phyloP scores from a whole-genome alignment of 768 basidiomycete species.

The Tubosaeta brunneosetosa region DNA sequence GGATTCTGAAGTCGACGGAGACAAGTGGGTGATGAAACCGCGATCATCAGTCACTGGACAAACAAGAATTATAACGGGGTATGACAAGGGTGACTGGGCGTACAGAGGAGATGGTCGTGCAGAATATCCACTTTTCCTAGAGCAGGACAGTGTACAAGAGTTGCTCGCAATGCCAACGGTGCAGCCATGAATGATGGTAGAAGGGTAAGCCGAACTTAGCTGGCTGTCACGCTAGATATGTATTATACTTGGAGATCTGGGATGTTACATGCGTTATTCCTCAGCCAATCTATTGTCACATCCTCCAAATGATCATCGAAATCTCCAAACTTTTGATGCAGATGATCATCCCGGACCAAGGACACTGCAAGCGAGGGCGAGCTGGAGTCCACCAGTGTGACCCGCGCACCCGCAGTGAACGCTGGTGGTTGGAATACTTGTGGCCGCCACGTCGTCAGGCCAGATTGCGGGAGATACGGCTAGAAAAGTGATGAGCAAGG shows the following conservation, averaged over 20 bases:
- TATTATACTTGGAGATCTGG: conserved; percentile 10
- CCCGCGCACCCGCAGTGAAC: conserved; percentile 42
- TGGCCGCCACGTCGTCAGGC: conserved; percentile 46
- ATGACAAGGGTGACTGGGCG: neutral
- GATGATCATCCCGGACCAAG: conserved; percentile 46
- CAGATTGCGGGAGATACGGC: conserved; percentile 48
- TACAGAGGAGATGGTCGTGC: conserved; percentile 53
- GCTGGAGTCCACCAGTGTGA: conserved; percentile 44
- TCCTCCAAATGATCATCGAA: conserved; percentile 84
- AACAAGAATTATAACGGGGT: conserved; percentile 1
- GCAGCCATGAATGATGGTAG: conserved; percentile 9
- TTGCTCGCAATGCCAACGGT: conserved; percentile 38
- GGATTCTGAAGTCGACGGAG: conserved; percentile 30
- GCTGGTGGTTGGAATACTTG: conserved; percentile 34
- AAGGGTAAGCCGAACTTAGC: neutral
- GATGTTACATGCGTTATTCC: conserved; percentile 34
- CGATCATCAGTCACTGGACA: conserved; percentile 28
- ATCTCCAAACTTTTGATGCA: conserved; percentile 63
- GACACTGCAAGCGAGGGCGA: conserved; percentile 44
- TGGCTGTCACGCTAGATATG: neutral
- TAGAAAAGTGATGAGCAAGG: conserved; percentile 20
- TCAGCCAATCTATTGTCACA: conserved; percentile 49
- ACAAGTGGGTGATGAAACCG: conserved; percentile 53
- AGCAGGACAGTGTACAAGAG: conserved; percentile 53
- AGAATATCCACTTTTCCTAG: conserved; percentile 54